These are phyloP conservation scores for Platanthera zijinensis DNA, from an alignment of 106 monocot species.

Conservation along the genomic window DNA sequence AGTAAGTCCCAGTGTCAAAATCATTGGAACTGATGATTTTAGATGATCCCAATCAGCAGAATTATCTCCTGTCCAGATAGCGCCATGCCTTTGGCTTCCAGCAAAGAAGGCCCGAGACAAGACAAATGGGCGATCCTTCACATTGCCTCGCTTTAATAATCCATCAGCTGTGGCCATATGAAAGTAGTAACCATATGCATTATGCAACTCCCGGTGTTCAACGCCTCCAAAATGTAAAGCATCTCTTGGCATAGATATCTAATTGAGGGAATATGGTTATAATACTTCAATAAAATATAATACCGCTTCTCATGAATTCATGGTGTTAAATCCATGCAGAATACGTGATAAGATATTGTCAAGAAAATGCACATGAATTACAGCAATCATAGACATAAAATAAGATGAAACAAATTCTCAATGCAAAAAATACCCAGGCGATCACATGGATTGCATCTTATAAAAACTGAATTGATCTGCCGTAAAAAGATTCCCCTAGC, in stretches of 20 bases:
- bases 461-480: too few relatives aligned
- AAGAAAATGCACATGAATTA: not conserved
- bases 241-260: conserved; percentile 98
- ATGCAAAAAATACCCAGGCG: too few relatives aligned
- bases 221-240: conserved; percentile 71
- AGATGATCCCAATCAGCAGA: conserved; percentile 96
- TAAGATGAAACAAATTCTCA: not conserved
- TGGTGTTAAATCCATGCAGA: not conserved
- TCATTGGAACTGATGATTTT: conserved; percentile 87
- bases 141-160: conserved; percentile 71
- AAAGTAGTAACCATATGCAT: conserved; percentile 94
- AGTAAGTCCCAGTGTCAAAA: conserved; percentile 83
- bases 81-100: conserved; percentile 89
- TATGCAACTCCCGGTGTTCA: conserved; percentile 97
- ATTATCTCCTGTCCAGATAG: conserved; percentile 98
- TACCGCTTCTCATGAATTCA: not conserved
- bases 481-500: too few relatives aligned
- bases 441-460: too few relatives aligned
- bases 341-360: not conserved
- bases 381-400: not conserved
- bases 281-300: not conserved
- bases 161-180: conserved; percentile 95
- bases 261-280: conserved; percentile 15
- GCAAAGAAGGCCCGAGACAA: conserved; percentile 97
- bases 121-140: conserved; percentile 94